Evolutionary conservation across 371 early-diverging fungal genomes (phyloP), one percentile per base, ranked within the genome.

Genomic region (Cokeromyces recurvatus): DNA sequence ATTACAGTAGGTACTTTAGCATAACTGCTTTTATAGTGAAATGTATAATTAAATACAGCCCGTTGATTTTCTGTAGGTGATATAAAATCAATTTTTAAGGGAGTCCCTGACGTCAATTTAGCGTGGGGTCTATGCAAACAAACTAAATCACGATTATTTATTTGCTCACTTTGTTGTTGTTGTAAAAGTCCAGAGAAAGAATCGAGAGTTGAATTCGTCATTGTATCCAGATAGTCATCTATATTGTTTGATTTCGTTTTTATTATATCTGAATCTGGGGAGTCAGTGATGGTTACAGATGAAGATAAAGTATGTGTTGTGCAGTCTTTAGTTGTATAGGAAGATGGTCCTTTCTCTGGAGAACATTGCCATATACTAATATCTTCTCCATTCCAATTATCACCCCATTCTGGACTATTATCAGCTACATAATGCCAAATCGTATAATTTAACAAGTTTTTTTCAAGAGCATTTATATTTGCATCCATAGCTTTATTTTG

Each of bases 301-400:
- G n/a, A n/a, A n/a, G n/a, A n/a, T n/a, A n/a, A n/a, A n/a, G n/a
- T n/a, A n/a, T n/a, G n/a, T 5, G 29, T 11, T 5, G 5, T 7
- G 29, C 11, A 5, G 11, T 27, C 29, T 27, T 27, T 27, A 7
- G 5, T 27, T 7, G 5, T 11, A 7, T 5, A 27, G 5, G 29
- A 27, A 27, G 29, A 27, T 7, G 29, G 29, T 11, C 7, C 11
- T 7, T 11, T 27, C 5, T 7, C 29, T 27, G 11, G 29, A 12
- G 52, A 15, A 0, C 3, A 7, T 49, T 75, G 73, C 65, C 68
- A 75, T 1, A 78, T 50, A 44, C 70, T 71, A 17, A 88, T 55
- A 56, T 88, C 86, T 39, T 88, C 89, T 2, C 85, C 85, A 43
- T 85, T 84, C 89, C 89, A 88, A 16, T 40, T 54, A 55, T 88